Conservation (phyloP, 345 rosid species). For the Cardamine occulta region DNA sequence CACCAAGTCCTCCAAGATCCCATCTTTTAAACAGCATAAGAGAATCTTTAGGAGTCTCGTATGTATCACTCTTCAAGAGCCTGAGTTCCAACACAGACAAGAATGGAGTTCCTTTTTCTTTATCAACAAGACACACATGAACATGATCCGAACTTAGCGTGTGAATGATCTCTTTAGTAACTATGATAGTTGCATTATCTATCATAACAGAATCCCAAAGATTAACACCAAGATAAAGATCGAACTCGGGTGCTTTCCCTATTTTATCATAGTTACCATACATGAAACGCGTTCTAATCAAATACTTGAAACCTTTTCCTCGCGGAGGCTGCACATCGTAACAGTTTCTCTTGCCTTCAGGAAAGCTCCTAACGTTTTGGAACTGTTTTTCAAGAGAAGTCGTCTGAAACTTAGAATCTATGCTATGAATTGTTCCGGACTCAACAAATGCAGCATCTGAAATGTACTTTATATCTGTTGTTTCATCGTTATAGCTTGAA, state of each 20-base stretch:
- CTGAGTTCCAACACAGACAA: constrained; percentile 57
- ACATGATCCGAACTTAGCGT: constrained; percentile 39
- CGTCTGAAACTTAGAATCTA: constrained; percentile 27
- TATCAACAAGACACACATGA: constrained; percentile 57
- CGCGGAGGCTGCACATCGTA: constrained; percentile 34
- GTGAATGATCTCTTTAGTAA: constrained; percentile 46
- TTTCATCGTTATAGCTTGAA: constrained; percentile 40
- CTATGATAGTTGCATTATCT: constrained; percentile 8
- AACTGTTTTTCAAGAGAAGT: constrained; percentile 26
- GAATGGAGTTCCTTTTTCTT: constrained; percentile 50
- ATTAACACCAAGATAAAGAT: constrained; percentile 54
- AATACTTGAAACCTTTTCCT: constrained; percentile 41
- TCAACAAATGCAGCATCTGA: constrained; percentile 46
- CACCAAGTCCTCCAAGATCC: constrained; percentile 31
- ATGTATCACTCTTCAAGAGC: constrained; percentile 38
- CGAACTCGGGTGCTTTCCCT: constrained; percentile 47
- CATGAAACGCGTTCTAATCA: constrained; percentile 55
- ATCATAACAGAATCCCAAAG: constrained; percentile 43
- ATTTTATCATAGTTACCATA: constrained; percentile 60
- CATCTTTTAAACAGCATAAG: constrained; percentile 23
- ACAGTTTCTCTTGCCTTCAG: constrained; percentile 48
- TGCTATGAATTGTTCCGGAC: constrained; percentile 32
- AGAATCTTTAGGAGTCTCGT: constrained; percentile 3
- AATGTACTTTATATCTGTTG: constrained; percentile 42
- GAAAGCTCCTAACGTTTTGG: constrained; percentile 48